A percentile compares a stretch with the other conserved stretches of the same genome.
Conservation (phyloP, 805 yeast genomes). For the Wickerhamomyces xylosicus region DNA sequence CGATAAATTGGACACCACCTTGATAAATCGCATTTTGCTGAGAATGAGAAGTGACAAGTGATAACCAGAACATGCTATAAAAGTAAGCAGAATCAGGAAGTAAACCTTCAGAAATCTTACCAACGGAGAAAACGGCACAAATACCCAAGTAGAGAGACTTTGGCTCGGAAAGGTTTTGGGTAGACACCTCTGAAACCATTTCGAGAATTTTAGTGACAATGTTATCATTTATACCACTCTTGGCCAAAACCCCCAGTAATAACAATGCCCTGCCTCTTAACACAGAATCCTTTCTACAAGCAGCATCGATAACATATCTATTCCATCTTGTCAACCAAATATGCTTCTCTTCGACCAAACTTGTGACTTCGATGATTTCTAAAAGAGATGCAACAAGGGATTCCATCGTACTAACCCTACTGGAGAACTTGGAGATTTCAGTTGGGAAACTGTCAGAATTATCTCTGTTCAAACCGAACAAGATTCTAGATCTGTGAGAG, state of each 20-base stretch:
- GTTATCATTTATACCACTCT: constrained; percentile 52
- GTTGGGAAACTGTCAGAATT: constrained; percentile 26
- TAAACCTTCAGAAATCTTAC: constrained; percentile 29
- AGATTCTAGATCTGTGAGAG: constrained; percentile 56
- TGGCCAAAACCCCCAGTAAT: constrained; percentile 59
- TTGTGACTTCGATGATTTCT: constrained; percentile 39
- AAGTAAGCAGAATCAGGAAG: constrained; percentile 21
- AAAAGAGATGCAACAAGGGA: constrained; percentile 46
- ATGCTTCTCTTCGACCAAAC: constrained; percentile 35
- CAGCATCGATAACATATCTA: constrained; percentile 50
- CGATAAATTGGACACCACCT: constrained; percentile 28
- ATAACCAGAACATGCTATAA: constrained; percentile 27
- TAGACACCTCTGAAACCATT: constrained; percentile 20
- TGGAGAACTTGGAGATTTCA: constrained; percentile 26
- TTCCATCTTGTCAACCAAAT: constrained; percentile 61
- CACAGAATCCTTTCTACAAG: constrained; percentile 43
- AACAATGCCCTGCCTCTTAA: constrained; percentile 60
- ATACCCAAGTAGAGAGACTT: constrained; percentile 17
- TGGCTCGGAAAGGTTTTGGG: constrained; percentile 20
- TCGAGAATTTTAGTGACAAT: constrained; percentile 29
- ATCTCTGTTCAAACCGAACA: constrained; percentile 60
- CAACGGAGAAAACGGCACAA: constrained; percentile 29
- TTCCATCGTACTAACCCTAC: constrained; percentile 37
- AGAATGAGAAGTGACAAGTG: constrained; percentile 23
- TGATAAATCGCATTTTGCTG: constrained; percentile 26